These are phyloP conservation scores for Senecio squalidus DNA, from an alignment of 140 eudicot species.

Conservation along the genomic window DNA sequence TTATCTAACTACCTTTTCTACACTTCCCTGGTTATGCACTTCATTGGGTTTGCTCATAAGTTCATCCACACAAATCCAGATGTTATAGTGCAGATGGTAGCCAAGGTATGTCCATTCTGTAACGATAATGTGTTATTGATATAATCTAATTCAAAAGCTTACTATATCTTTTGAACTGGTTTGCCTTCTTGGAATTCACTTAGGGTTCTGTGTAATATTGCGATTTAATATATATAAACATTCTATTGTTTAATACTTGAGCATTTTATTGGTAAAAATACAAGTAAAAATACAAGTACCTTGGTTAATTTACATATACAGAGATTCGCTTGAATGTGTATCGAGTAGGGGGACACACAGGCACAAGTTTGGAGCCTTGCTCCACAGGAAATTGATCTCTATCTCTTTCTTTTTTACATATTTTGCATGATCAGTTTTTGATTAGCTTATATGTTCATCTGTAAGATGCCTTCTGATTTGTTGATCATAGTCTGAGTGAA, in stretches of 20 bases:
- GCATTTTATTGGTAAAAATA: background rate
- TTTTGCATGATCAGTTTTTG: background rate
- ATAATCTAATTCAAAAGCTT: no score
- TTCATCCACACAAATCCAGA: slow-evolving; percentile 78
- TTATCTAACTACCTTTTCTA: slow-evolving; percentile 78
- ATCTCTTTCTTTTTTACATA: background rate
- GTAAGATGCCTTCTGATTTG: background rate
- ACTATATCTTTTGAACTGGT: background rate
- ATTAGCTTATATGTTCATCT: background rate
- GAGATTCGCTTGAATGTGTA: background rate
- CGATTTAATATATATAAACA: background rate
- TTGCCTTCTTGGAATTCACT: slow-evolving; percentile 3
- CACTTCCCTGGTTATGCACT: slow-evolving; percentile 91
- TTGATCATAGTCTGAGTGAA: no score
- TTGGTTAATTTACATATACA: background rate
- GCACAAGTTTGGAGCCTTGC: background rate
- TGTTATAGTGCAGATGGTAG: slow-evolving; percentile 69
- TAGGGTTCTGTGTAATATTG: background rate
- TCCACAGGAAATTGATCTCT: background rate
- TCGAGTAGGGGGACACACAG: background rate
- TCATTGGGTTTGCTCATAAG: slow-evolving; percentile 93
- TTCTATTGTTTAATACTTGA: background rate
- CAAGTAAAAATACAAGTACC: background rate
- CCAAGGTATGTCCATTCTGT: slow-evolving; percentile 55
- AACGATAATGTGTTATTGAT: background rate